phyloP scores from a whole-genome alignment of 1,284 basidiomycete species.

The Cryptococcus amylolentus region DNA sequence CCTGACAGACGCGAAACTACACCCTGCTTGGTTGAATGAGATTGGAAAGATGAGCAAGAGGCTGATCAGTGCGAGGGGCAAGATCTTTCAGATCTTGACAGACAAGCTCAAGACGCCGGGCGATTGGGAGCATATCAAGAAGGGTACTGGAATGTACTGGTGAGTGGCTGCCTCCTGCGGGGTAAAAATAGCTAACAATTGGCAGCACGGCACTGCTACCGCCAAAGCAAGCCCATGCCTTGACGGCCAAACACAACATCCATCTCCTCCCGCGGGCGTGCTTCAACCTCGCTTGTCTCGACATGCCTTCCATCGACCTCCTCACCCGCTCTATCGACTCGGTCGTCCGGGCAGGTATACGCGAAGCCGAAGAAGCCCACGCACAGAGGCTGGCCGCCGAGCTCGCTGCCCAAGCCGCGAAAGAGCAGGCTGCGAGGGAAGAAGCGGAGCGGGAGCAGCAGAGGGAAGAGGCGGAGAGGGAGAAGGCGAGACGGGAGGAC shows the following conservation, averaged over 20 bases:
- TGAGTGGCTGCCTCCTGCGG: conserved; percentile 13
- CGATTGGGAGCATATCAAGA: conserved; percentile 83
- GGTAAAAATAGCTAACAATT: neutral
- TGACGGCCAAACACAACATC: conserved; percentile 41
- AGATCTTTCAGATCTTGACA: conserved; percentile 72
- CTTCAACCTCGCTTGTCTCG: conserved; percentile 46
- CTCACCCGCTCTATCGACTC: conserved; percentile 42
- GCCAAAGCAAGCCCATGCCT: conserved; percentile 31
- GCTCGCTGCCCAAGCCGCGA: conserved; percentile 38
- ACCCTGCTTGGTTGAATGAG: conserved; percentile 73
- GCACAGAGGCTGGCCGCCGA: conserved; percentile 38
- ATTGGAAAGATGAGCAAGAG: conserved; percentile 87
- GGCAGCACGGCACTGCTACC: conserved; percentile 38
- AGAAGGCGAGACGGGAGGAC: conserved; percentile 37
- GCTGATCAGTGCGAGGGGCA: conserved; percentile 83
- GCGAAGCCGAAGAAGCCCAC: conserved; percentile 39
- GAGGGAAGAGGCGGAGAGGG: conserved; percentile 28
- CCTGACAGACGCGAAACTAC: conserved; percentile 39
- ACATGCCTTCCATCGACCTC: conserved; percentile 42
- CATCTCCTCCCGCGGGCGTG: conserved; percentile 45
- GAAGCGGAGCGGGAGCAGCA: conserved; percentile 35
- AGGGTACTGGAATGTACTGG: conserved; percentile 49
- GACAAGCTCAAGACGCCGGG: conserved; percentile 81
- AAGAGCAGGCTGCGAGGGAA: conserved; percentile 36
- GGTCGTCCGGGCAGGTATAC: conserved; percentile 40